Percentiles rank a stretch among this genome's conserved stretches.
Evolutionary conservation across 1,139 yeast genomes (phyloP).

Genomic region (Torulaspora globosa): DNA sequence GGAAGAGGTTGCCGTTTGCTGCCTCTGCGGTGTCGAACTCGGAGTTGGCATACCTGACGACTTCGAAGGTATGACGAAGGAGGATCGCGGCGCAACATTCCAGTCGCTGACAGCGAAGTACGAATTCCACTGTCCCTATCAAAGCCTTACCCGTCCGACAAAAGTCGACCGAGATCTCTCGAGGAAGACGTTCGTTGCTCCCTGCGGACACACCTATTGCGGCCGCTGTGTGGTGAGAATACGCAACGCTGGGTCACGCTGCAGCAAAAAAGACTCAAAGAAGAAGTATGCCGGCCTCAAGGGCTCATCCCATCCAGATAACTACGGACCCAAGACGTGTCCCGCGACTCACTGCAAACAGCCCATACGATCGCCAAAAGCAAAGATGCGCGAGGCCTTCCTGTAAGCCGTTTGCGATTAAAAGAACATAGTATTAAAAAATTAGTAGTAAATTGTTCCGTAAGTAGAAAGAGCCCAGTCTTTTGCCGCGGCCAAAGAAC

Average conservation of each 20-base stretch:
- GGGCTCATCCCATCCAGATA: slow-evolving; percentile 37
- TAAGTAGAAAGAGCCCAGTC: not conserved
- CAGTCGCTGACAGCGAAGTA: slow-evolving; percentile 34
- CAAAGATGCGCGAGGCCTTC: slow-evolving; percentile 33
- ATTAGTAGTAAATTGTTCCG: not conserved
- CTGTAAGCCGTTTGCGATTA: slow-evolving; percentile 17
- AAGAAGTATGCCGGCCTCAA: slow-evolving; percentile 22
- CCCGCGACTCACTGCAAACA: slow-evolving; percentile 31
- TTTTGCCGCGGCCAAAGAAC: not conserved
- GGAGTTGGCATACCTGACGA: slow-evolving; percentile 67
- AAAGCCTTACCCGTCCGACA: slow-evolving; percentile 48
- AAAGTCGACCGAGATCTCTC: slow-evolving; percentile 59
- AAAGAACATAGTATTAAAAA: not conserved
- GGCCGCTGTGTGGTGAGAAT: slow-evolving; percentile 63
- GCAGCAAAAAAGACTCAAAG: slow-evolving; percentile 23
- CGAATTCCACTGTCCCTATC: slow-evolving; percentile 60
- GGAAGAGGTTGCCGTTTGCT: slow-evolving; percentile 53
- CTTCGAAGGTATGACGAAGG: slow-evolving; percentile 37
- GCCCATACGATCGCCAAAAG: slow-evolving; percentile 25
- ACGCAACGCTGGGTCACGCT: slow-evolving; percentile 29
- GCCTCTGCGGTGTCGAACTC: slow-evolving; percentile 62
- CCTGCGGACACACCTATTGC: slow-evolving; percentile 84
- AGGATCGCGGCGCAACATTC: slow-evolving; percentile 29
- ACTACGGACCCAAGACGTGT: slow-evolving; percentile 36
- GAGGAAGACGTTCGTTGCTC: slow-evolving; percentile 60